These are phyloP conservation scores for Parastagonospora avenae DNA, from an alignment of 2,329 filamentous ascomycete genomes.

Conservation along the genomic window DNA sequence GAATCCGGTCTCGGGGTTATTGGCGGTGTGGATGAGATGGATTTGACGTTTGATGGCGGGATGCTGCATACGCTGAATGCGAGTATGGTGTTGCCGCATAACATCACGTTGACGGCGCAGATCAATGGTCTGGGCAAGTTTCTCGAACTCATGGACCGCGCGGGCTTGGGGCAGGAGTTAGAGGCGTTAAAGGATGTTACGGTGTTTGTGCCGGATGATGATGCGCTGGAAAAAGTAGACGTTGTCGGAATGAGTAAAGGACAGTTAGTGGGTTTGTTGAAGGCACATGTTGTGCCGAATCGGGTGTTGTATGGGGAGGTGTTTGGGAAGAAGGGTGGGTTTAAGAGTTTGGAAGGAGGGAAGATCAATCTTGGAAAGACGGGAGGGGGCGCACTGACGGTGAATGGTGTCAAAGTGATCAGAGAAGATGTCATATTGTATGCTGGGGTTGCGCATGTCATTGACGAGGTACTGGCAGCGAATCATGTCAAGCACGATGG, in stretches of 20 bases:
- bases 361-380: background rate
- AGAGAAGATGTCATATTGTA: background rate
- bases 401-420: background rate
- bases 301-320: background rate
- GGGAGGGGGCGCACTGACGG: background rate
- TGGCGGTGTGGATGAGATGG: background rate
- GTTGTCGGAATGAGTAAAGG: background rate
- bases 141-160: background rate
- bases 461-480: background rate
- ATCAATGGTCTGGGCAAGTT: background rate
- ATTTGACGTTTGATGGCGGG: background rate
- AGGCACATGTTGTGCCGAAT: slow-evolving; percentile 1
- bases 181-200: background rate
- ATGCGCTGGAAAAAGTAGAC: background rate
- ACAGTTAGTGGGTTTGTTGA: background rate
- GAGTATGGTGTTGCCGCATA: background rate
- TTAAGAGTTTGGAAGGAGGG: background rate
- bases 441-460: background rate
- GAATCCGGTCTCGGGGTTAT: background rate
- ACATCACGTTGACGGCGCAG: background rate
- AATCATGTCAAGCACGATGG: background rate
- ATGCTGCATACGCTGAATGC: slow-evolving; percentile 1
- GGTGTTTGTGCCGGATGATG: background rate
- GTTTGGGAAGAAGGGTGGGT: background rate
- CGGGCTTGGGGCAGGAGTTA: background rate